Conservation (phyloP, 176 grass and related monocot species). For the Poa annua region DNA sequence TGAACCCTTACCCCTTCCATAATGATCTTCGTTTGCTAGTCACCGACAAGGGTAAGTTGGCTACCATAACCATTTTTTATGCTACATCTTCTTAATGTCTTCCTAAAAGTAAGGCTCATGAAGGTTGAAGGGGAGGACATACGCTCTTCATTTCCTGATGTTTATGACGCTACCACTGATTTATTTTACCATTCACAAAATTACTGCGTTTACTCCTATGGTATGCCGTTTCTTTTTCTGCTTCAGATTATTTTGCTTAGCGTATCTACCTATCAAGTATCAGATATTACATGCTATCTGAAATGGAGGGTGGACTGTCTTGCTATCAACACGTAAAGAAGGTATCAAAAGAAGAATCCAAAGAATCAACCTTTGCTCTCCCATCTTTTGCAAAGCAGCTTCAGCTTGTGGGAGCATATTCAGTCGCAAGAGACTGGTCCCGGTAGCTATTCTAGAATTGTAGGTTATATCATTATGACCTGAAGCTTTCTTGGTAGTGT, state of each 20-base stretch:
- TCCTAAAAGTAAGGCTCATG: neutral
- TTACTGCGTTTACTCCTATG: conserved; percentile 6
- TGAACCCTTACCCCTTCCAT: conserved; percentile 38
- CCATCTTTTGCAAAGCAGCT: conserved; percentile 58
- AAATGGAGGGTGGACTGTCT: conserved; percentile 43
- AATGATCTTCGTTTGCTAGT: conserved; percentile 22
- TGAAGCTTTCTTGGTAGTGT: conserved; percentile 42
- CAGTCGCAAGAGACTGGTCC: conserved; percentile 55
- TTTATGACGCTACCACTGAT: neutral
- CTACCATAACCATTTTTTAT: conserved; percentile 23
- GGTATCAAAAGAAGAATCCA: conserved; percentile 25
- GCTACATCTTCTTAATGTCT: neutral
- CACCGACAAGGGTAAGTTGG: neutral
- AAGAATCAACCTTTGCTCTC: conserved; percentile 46
- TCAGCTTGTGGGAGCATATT: conserved; percentile 59
- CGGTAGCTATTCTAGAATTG: conserved; percentile 43
- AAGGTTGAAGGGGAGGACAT: conserved; percentile 21
- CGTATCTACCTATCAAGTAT: conserved; percentile 42
- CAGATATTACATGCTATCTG: conserved; percentile 18
- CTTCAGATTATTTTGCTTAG: neutral
- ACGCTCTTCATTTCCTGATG: conserved; percentile 27
- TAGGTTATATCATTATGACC: conserved; percentile 44
- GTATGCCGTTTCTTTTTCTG: neutral
- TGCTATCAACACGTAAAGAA: conserved; percentile 51
- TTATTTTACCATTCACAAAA: conserved; percentile 21